Conservation (phyloP, 345 rosid species). For the Aurinia saxatilis region DNA sequence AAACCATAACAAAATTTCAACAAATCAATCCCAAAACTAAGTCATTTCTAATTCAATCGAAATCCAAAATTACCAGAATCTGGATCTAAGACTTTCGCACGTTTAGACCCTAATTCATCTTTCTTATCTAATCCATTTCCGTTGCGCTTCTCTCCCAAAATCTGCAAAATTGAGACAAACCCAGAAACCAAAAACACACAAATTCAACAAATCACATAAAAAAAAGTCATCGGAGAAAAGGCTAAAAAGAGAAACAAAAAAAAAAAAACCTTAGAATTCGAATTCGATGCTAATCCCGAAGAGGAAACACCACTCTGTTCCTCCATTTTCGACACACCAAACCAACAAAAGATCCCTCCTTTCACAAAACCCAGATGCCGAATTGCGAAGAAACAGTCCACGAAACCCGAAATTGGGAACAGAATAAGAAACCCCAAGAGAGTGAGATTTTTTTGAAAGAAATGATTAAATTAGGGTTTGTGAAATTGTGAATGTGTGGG, state of each 20-base stretch:
- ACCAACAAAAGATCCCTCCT: background rate
- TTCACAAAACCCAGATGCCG: background rate
- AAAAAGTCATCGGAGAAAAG: slow-evolving; percentile 5
- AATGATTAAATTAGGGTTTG: background rate
- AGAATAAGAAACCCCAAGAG: background rate
- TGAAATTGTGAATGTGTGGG: background rate
- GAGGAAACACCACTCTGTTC: slow-evolving; percentile 17
- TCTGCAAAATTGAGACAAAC: slow-evolving; percentile 21
- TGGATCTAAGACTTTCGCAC: slow-evolving; percentile 22
- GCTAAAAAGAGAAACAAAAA: too few relatives aligned
- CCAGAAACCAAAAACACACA: slow-evolving; percentile 10
- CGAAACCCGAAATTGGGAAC: background rate
- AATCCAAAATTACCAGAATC: slow-evolving; percentile 12
- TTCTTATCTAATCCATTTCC: slow-evolving; percentile 26
- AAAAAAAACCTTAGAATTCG: slow-evolving; percentile 26
- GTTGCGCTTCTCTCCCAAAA: slow-evolving; percentile 29
- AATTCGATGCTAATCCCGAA: slow-evolving; percentile 18
- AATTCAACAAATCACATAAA: background rate
- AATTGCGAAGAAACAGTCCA: slow-evolving; percentile 5
- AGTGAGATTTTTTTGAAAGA: slow-evolving; percentile 11
- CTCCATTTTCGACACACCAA: slow-evolving; percentile 19
- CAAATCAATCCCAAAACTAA: background rate
- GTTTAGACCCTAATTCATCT: slow-evolving; percentile 33
- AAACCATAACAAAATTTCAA: background rate
- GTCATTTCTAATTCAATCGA: background rate